These are phyloP conservation scores for Calonectria pseudoreteaudii DNA, from an alignment of 2,329 filamentous ascomycete genomes.

Conservation along the genomic window DNA sequence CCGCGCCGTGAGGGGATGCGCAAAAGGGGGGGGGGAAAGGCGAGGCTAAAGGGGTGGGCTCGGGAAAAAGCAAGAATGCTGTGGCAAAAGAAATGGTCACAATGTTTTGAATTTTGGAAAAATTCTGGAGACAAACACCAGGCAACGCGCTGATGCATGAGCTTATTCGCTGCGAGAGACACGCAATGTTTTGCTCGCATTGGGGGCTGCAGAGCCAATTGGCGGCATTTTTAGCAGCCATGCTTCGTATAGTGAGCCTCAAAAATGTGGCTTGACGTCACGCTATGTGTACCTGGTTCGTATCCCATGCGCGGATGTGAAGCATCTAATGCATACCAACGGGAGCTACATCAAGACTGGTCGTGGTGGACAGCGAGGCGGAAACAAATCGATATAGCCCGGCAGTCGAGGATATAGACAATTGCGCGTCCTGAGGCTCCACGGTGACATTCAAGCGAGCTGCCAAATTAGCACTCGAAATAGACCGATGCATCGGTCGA, in stretches of 20 bases:
- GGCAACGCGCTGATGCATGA: background rate
- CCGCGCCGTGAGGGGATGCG: background rate
- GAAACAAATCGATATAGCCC: background rate
- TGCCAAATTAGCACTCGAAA: background rate
- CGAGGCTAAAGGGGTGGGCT: background rate
- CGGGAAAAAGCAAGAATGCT: slow-evolving; percentile 8
- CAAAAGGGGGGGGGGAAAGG: background rate
- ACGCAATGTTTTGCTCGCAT: background rate
- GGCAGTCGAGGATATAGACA: background rate
- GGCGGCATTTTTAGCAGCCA: background rate
- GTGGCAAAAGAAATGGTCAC: background rate
- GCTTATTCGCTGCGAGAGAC: slow-evolving; percentile 4
- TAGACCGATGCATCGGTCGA: background rate
- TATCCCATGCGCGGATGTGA: background rate
- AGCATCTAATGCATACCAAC: slow-evolving; percentile 5
- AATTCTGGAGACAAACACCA: background rate
- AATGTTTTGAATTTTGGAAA: background rate
- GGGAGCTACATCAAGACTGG: background rate
- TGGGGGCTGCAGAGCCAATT: background rate
- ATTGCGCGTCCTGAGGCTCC: slow-evolving; percentile 3
- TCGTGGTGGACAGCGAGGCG: background rate
- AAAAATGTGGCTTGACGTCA: slow-evolving; percentile 5
- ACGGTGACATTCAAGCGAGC: background rate
- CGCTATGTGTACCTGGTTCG: background rate
- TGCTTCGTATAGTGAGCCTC: background rate